Evolutionary conservation across 2,329 filamentous ascomycete species (phyloP), one percentile per base, ranked within the genome.

Genomic region (Aureobasidium zeae): DNA sequence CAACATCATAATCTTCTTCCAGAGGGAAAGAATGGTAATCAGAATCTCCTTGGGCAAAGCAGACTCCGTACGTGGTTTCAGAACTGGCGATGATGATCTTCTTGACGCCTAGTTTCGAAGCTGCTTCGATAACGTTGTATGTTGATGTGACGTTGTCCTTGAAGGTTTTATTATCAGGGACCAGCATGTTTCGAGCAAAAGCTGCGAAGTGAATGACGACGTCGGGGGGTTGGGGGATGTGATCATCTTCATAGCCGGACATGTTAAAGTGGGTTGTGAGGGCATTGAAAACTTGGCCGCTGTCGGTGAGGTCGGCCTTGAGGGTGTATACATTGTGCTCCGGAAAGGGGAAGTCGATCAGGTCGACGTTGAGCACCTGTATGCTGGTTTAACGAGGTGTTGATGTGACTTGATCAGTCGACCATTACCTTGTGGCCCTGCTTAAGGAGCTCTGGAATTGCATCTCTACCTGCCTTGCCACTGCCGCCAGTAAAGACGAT

Each of bases 71-170:
- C 0, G 71, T 73, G 0, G 74, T 77, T 52, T 78, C 73, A 15
- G 67, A 72, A 46, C 67, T 72, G 2, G 77, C 77, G 35, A 79
- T 70, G 53, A 81, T 66, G 52, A 81, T 72, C 53, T 81, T 81
- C 51, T 68, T 69, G 5, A 81, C 72, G 10, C 74, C 74, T 0
- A 80, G 62, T 49, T 78, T 78, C 53, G 68, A 76, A 0, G 76
- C 75, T 0, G 75, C 74, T 58, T 81, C 77, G 49, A 81, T 69
- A 17, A 80, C 68, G 52, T 81, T 81, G 59, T 79, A 79, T 0
- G 72, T 76, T 8, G 69, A 65, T 0, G 65, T 62, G 0, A 72
- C 67, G 52, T 81, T 81, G 19, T 63, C 68, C 13, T 64, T 63
- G 58, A 76, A 81, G 39, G 67, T 72, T 53, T 77, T 73, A 39